phyloP scores from a whole-genome alignment of 2,329 filamentous ascomycete genomes.

The Phaeosphaeriaceae sp. region DNA sequence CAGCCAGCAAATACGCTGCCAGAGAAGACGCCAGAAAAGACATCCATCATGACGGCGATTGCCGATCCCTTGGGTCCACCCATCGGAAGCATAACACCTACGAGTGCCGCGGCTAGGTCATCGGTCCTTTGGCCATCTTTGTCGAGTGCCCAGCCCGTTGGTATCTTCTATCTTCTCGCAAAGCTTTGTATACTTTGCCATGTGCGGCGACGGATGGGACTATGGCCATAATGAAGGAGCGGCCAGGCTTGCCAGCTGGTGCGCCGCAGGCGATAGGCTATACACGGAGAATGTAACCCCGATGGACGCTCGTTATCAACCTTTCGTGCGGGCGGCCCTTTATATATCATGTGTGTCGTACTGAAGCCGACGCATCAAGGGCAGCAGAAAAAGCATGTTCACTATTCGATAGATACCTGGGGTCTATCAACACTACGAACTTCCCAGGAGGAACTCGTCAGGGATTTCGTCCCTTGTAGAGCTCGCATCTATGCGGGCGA shows the following conservation, averaged over 20 bases:
- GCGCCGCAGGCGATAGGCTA: constrained; percentile 76
- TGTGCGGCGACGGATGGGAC: constrained; percentile 73
- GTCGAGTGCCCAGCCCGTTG: constrained; percentile 77
- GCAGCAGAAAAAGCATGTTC: no score
- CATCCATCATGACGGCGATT: constrained; percentile 85
- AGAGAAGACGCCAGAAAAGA: constrained; percentile 81
- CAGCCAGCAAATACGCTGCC: constrained; percentile 80
- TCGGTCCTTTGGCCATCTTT: constrained; percentile 72
- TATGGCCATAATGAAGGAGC: constrained; percentile 79
- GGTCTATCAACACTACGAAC: no score
- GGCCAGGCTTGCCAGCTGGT: constrained; percentile 64
- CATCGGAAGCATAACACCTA: constrained; percentile 81
- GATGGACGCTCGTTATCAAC: no score
- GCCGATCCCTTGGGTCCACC: constrained; percentile 83
- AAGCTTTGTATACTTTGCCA: constrained; percentile 77
- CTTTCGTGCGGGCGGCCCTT: no score
- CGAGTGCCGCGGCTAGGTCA: constrained; percentile 74
- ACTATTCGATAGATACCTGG: no score
- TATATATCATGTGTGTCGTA: no score
- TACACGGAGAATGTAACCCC: no score
- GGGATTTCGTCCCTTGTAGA: no score
- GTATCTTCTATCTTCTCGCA: constrained; percentile 74
- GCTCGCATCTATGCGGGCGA: no score
- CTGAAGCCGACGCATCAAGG: no score
- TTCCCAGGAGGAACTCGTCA: no score